Evolutionary conservation across 2,329 filamentous ascomycete species (phyloP), one percentile per base, ranked within the genome.

Genomic region (Epichloe coenophiala): DNA sequence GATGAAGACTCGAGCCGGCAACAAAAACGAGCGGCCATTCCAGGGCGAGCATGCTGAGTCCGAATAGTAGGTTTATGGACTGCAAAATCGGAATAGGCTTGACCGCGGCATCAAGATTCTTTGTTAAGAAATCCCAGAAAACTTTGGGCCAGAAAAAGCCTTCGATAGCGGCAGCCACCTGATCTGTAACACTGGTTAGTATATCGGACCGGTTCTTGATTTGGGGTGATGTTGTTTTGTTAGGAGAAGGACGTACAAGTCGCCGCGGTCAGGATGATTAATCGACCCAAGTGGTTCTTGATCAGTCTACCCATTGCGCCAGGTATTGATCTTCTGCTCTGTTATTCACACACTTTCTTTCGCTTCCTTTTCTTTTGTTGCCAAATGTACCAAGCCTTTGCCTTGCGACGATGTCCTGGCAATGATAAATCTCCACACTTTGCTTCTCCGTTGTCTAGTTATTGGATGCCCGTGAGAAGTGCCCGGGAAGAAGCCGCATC

Each of bases 131-230:
- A 69, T 98, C 93, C 85, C 87, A 98, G 71, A 98, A 95, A 64
- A 98, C 84, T 68, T 98, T 98, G 58, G 93, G 93, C 89, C 90
- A 98, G 78, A 98, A 91, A 77, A 93, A 95, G 62, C 80, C 83
- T 71, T 94, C 80, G 51, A 98, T 71, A 15, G 85, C 83, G 54
- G 89, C 89, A 53, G 75, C 81, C 56, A 96, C 69, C 78, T 98
- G 93, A 67, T 95, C 89, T 95, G 46, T 19, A 37, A n/a, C 23
- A 35, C 8, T 21, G 4, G n/a, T 38, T 13, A 48, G 60, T 69
- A 59, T 15, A 37, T 17, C 12, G 12, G 23, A 17, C 35, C 21
- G 27, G 19, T 3, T 31, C 17, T 12, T 15, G 33, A 8, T 19
- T 13, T 5, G 15, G 23, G 13, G 23, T 7, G 1, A 9, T 33